Conservation (phyloP, 139 green algal genomes). For the Eudorina sp. region DNA sequence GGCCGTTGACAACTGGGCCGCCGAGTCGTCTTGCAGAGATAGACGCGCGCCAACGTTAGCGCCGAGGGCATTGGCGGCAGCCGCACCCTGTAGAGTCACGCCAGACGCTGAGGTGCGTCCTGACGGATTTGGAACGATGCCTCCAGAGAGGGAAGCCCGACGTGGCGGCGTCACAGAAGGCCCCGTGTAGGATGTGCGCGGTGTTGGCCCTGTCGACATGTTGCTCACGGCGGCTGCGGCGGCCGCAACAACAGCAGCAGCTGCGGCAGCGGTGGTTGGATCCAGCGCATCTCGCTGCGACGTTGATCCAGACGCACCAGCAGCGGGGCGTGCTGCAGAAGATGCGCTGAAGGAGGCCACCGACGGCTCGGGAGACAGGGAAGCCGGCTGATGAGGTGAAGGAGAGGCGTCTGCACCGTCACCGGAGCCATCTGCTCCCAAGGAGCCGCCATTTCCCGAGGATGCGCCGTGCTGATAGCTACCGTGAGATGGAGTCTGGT, state of each 20-base stretch:
- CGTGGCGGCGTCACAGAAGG: background rate
- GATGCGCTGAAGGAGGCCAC: background rate
- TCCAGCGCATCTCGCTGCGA: slow-evolving; percentile 15
- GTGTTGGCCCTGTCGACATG: slow-evolving; percentile 11
- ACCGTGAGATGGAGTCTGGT: background rate
- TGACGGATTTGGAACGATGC: background rate
- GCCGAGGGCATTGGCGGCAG: background rate
- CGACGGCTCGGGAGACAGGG: slow-evolving; percentile 12
- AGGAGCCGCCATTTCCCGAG: background rate
- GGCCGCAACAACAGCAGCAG: slow-evolving; percentile 21
- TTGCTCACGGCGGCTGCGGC: slow-evolving; percentile 17
- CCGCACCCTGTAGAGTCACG: background rate
- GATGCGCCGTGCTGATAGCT: background rate
- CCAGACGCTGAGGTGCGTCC: slow-evolving; percentile 24
- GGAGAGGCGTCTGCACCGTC: background rate
- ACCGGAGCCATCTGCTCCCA: background rate
- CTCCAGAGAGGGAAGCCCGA: background rate
- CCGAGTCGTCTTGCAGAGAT: background rate
- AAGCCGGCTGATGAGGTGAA: slow-evolving; percentile 1
- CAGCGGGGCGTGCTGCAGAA: background rate
- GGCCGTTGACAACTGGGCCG: background rate
- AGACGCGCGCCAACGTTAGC: background rate
- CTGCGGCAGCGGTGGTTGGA: slow-evolving; percentile 29
- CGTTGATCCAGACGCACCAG: background rate
- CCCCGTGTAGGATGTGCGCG: slow-evolving; percentile 9